Evolutionary conservation across 495 filamentous ascomycete genomes (phyloP).

Genomic region (Aspergillus mulundensis): DNA sequence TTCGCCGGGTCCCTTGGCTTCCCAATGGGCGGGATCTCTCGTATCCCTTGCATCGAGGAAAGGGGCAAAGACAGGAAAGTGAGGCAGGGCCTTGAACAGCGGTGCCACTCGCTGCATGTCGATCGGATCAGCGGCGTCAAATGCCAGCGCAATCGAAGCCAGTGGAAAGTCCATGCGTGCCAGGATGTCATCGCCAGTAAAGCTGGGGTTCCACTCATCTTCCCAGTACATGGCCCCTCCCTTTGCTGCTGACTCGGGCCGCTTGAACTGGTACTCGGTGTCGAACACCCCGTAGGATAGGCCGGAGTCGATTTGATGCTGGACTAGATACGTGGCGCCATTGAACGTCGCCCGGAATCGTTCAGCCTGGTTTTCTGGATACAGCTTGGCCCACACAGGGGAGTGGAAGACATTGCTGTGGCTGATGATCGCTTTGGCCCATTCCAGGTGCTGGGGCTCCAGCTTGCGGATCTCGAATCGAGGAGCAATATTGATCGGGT

Average conservation of each 20-base stretch:
- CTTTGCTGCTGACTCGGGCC: conserved; percentile 30
- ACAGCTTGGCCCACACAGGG: conserved; percentile 29
- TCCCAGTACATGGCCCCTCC: conserved; percentile 43
- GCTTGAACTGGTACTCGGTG: conserved; percentile 41
- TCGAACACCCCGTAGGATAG: conserved; percentile 44
- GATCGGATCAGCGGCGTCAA: conserved; percentile 30
- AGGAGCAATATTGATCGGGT: conserved; percentile 9
- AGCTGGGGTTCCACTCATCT: conserved; percentile 17
- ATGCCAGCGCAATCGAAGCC: conserved; percentile 35
- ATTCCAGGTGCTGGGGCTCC: conserved; percentile 28
- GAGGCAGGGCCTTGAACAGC: conserved; percentile 26
- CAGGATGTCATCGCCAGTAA: conserved; percentile 19
- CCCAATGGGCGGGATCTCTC: conserved; percentile 7
- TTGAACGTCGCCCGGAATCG: conserved; percentile 18
- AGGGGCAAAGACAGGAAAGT: conserved; percentile 16
- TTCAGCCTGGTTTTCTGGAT: conserved; percentile 21
- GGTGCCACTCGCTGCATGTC: conserved; percentile 24
- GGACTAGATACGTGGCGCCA: conserved; percentile 18
- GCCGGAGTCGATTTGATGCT: conserved; percentile 34
- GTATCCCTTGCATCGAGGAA: conserved; percentile 20
- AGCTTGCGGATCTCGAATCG: conserved; percentile 36
- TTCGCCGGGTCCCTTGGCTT: conserved; percentile 15
- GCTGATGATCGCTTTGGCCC: conserved; percentile 32
- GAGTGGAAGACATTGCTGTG: conserved; percentile 37
- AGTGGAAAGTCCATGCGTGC: conserved; percentile 43